A percentile compares a stretch with the other conserved stretches of the same genome.
Evolutionary conservation across 2,329 filamentous ascomycete genomes (phyloP).

Genomic region (Clonostachys byssicola): DNA sequence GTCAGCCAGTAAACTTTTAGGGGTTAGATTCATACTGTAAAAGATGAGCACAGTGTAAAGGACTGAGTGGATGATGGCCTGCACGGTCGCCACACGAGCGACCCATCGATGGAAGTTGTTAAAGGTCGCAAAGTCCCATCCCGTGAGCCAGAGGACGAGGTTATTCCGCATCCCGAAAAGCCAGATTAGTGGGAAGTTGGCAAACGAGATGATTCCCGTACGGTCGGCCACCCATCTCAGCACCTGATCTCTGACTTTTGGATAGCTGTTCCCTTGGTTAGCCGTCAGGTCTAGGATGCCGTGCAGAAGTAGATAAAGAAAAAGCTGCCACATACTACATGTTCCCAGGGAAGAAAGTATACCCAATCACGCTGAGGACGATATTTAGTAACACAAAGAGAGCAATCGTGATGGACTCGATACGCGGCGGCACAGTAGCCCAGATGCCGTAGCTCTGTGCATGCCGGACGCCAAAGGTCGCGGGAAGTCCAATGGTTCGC

Average conservation of each 20-base stretch:
- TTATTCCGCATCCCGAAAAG: conserved; percentile 66
- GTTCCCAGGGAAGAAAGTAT: conserved; percentile 27
- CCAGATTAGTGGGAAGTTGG: conserved; percentile 62
- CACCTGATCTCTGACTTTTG: conserved; percentile 21
- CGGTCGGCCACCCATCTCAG: conserved; percentile 58
- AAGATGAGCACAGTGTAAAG: conserved; percentile 48
- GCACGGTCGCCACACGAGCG: conserved; percentile 55
- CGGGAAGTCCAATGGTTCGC: conserved; percentile 27
- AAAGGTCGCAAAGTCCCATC: conserved; percentile 64
- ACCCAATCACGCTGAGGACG: conserved; percentile 26
- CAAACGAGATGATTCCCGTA: conserved; percentile 59
- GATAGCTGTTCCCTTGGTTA: conserved; percentile 22
- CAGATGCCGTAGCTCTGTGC: conserved; percentile 35
- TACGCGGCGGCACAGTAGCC: conserved; percentile 35
- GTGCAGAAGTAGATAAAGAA: neutral
- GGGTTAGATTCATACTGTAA: conserved; percentile 15
- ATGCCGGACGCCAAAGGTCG: conserved; percentile 35
- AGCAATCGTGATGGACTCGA: conserved; percentile 34
- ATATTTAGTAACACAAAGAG: conserved; percentile 32
- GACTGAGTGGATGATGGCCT: conserved; percentile 60
- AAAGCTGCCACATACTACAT: conserved; percentile 25
- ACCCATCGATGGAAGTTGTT: conserved; percentile 66
- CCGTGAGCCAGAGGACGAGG: conserved; percentile 60
- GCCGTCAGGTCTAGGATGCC: conserved; percentile 5
- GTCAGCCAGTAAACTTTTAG: too few relatives aligned